Base-by-base conservation (phyloP, 106 monocot genomes). In the Allium sativum region DNA sequence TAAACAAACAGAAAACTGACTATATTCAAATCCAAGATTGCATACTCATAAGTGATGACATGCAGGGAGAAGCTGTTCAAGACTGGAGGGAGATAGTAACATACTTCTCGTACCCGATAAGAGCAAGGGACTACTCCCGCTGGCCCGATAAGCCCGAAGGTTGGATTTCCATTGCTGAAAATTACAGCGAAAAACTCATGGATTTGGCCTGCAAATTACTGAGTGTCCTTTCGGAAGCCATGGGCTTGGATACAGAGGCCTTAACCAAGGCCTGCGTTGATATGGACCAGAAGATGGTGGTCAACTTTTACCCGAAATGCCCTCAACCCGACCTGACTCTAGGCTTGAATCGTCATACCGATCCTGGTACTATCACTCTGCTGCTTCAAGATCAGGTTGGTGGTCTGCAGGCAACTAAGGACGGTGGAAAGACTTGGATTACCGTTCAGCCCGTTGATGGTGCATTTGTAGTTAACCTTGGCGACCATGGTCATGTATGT, bases 301-400 rank as follows among this genome's bases (percentile, higher is more conserved):
- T 95, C 4, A 95, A 95, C 72, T 90, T 71, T 74, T 90, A 95
- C 61, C 90, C 94, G 40, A 90, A 82, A 52, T 95, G 94, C 68
- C 90, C 94, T n/a, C 79, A 95, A 67, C 94, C 94, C 5, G 90
- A 95, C 54, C 90, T 95, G 70, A 95, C 94, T 2, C 84, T 95
- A 1, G 90, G 94, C 6, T 77, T 95, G 55, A 95, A 84, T 72
- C 78, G 86, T 53, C 94, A 90, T 72, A 95, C 86, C 18, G 90
- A 95, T 58, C 90, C 86, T 3, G 90, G 90, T 58, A 90, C 94
- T 57, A 95, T 95, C 71, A 95, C 94, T 10, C 81, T 95, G 19
- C 79, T 95, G 8, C 68, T 86, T 17, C 94, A 95, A 65, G 95
- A 95, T 71, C 81, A 77, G 47, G 90, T 95, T 42, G 86, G 90